A percentile compares a stretch with the other conserved stretches of the same genome.
Evolutionary conservation across 306 rosid species (phyloP).

Genomic region (Rosa rugosa): DNA sequence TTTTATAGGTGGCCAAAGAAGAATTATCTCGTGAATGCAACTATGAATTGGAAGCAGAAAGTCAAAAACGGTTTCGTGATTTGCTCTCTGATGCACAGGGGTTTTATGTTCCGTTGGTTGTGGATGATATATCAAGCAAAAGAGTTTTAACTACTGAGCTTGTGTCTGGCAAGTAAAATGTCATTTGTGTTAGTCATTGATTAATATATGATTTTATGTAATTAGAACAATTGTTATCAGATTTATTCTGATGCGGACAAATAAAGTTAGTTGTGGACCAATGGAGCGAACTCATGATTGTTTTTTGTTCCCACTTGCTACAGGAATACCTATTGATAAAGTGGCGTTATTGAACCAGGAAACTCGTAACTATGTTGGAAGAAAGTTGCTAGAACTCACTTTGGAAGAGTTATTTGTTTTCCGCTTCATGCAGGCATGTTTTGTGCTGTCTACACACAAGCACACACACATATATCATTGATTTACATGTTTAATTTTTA

Average conservation of each 20-base stretch:
- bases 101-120: slow-evolving; percentile 78
- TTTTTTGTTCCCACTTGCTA: slow-evolving; percentile 29
- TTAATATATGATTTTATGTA: slow-evolving; percentile 14
- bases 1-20: slow-evolving; percentile 83
- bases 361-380: slow-evolving; percentile 85
- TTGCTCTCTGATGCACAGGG: slow-evolving; percentile 56
- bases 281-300: slow-evolving; percentile 11
- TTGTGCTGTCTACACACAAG: not conserved
- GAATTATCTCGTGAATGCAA: slow-evolving; percentile 89
- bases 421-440: slow-evolving; percentile 90
- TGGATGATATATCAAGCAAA: slow-evolving; percentile 74
- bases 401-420: slow-evolving; percentile 75
- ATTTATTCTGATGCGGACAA: not conserved
- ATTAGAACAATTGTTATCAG: not conserved
- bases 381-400: slow-evolving; percentile 79
- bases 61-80: slow-evolving; percentile 72
- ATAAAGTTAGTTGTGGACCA: not conserved
- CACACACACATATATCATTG: not conserved
- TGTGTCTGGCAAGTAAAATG: slow-evolving; percentile 56
- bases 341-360: slow-evolving; percentile 81
- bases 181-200: slow-evolving; percentile 25
- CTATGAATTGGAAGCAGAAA: slow-evolving; percentile 85
- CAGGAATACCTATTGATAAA: slow-evolving; percentile 93
- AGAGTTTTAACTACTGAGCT: slow-evolving; percentile 84
- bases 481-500: not conserved